Percentiles rank a stretch among this genome's conserved stretches.
Conservation (phyloP, 2,329 filamentous ascomycete species). For the Trichoderma pleuroti region DNA sequence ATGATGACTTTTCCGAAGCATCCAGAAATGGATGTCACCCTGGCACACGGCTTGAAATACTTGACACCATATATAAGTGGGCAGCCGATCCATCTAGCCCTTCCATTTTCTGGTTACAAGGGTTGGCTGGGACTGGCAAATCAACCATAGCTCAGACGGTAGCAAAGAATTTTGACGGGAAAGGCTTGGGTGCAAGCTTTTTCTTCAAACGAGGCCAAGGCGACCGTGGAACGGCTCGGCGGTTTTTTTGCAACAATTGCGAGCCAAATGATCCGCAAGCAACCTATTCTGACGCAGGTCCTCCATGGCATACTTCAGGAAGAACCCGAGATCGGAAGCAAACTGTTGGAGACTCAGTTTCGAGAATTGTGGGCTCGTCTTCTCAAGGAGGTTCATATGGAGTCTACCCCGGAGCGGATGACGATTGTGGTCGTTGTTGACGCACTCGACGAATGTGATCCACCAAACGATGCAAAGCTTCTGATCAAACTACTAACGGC, state of each 20-base stretch:
- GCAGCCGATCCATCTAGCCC: background rate
- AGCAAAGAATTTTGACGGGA: background rate
- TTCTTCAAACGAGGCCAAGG: constrained; percentile 4
- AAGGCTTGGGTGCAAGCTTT: background rate
- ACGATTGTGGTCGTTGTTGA: background rate
- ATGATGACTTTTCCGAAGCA: background rate
- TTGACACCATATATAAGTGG: background rate
- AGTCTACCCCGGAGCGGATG: background rate
- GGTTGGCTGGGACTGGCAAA: background rate
- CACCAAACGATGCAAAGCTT: background rate
- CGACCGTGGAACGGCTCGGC: background rate
- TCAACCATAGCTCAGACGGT: background rate
- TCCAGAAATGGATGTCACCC: background rate
- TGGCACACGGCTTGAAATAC: background rate
- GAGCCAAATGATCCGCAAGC: background rate
- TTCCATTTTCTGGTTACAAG: background rate
- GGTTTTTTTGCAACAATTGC: background rate
- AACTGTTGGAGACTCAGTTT: background rate
- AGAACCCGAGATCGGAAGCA: background rate
- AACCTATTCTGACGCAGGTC: background rate
- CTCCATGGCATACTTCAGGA: background rate
- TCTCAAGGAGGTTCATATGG: background rate
- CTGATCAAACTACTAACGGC: background rate
- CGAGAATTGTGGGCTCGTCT: background rate
- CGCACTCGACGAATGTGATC: background rate